Evolutionary conservation across 495 filamentous ascomycete species (phyloP), one percentile per base, ranked within the genome.

Genomic region (Hypomontagnella submonticulosa): DNA sequence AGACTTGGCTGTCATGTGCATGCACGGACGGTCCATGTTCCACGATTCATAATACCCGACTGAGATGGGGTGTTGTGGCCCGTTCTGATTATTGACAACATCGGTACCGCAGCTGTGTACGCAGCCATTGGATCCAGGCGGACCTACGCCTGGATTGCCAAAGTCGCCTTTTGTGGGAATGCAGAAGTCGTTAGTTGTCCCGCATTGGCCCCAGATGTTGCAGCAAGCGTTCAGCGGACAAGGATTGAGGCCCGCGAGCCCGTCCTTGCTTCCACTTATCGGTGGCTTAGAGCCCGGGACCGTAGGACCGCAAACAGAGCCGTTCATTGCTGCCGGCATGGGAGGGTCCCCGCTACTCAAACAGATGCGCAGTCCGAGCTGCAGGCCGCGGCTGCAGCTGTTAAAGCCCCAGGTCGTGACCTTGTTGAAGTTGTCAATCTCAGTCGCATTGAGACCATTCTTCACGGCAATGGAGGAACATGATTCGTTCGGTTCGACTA

Each of bases 341-440:
- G 82, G 81, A 2, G 84, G 71, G 0, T 43, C 15, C 1, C 84
- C 84, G 0, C 63, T 53, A 63, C 82, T 84, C 1, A 87, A 37
- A 62, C 84, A 85, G 7, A 87, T 84, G 12, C 37, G 42, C 3
- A 51, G 23, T 4, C 49, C 63, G 0, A 30, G 16, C 37, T 55
- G 41, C 0, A 85, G 55, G 9, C 27, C 16, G 23, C 23, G 23
- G 3, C 55, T 52, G 63, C 84, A 87, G 23, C 79, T 79, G 13
- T 38, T 61, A 78, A 80, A 85, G 36, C 74, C 82, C 81, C 82
- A 85, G 5, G 80, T 83, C 2, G 77, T 63, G 4, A 15, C 50
- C 19, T 71, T 73, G 71, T 85, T 85, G 49, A 56, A 79, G 0
- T 19, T 34, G 4, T 78, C 71, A 8, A 85, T 64, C 0, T 80